phyloP scores from a whole-genome alignment of 345 rosid genomes.

The Moricandia moricandioides region DNA sequence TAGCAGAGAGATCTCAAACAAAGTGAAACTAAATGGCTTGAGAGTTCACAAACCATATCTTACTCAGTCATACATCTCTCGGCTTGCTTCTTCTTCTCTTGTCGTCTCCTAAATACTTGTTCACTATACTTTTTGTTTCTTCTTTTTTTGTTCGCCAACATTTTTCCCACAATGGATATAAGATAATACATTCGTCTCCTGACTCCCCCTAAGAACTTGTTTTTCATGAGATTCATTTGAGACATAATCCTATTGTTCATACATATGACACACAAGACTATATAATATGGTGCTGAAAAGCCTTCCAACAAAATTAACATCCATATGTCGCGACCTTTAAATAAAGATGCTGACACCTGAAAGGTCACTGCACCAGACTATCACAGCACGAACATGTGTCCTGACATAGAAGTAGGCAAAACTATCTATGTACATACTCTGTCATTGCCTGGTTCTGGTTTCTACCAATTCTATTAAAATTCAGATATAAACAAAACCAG shows the following conservation, averaged over 20 bases:
- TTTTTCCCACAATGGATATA: slow-evolving; percentile 21
- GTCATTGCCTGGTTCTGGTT: not conserved
- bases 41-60: slow-evolving; percentile 6
- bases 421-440: not conserved
- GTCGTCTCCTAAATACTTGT: slow-evolving; percentile 9
- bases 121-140: slow-evolving; percentile 8
- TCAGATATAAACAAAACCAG: slow-evolving; percentile 1
- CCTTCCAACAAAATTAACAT: slow-evolving; percentile 2
- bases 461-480: not conserved
- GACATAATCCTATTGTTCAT: not conserved
- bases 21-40: slow-evolving; percentile 10
- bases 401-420: slow-evolving; percentile 8
- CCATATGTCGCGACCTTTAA: not conserved
- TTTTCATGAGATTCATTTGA: slow-evolving; percentile 7
- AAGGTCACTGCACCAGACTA: slow-evolving; percentile 8
- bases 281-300: not conserved
- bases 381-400: slow-evolving; percentile 9
- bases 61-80: not conserved
- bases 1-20: slow-evolving; percentile 21
- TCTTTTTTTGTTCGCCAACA: slow-evolving; percentile 24
- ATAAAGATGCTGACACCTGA: not conserved
- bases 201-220: slow-evolving; percentile 7
- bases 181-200: not conserved
- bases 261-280: not conserved
- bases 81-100: slow-evolving; percentile 19